These are phyloP conservation scores for Trifolium dubium DNA, from an alignment of 306 rosid species.

Conservation along the genomic window DNA sequence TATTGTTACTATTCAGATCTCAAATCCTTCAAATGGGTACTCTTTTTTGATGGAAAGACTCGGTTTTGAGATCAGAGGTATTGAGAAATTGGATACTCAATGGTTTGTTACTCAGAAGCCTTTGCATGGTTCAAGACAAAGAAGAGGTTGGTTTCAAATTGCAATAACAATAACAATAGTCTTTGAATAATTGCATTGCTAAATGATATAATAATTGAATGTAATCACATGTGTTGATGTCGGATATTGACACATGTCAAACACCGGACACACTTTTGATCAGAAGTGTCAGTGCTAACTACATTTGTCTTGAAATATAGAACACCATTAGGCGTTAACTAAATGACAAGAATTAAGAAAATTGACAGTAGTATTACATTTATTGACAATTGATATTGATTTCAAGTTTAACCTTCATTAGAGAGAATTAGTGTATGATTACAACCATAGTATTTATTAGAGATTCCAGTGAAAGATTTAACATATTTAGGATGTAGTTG, in stretches of 20 bases:
- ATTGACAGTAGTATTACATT: not conserved
- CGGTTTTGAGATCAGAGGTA: conserved; percentile 80
- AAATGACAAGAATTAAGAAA: too few relatives aligned
- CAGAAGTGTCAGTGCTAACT: not conserved
- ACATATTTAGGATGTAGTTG: not conserved
- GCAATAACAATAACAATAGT: not conserved
- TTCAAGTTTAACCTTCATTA: too few relatives aligned
- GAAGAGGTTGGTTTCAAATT: conserved; percentile 66
- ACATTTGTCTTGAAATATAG: not conserved
- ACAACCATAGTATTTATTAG: not conserved
- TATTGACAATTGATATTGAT: not conserved
- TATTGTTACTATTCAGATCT: conserved; percentile 72
- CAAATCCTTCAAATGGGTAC: conserved; percentile 52
- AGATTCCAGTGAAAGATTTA: too few relatives aligned
- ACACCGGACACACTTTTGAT: not conserved
- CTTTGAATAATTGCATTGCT: conserved; percentile 9
- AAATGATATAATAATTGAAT: not conserved
- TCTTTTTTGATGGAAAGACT: conserved; percentile 81
- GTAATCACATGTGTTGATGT: not conserved
- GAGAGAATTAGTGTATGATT: not conserved
- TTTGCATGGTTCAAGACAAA: conserved; percentile 72
- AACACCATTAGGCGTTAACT: not conserved
- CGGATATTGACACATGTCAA: not conserved
- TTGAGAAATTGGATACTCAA: conserved; percentile 85
- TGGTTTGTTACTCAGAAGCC: conserved; percentile 95